Evolutionary conservation across 345 rosid species (phyloP).

Genomic region (Melaleuca quinquenervia): DNA sequence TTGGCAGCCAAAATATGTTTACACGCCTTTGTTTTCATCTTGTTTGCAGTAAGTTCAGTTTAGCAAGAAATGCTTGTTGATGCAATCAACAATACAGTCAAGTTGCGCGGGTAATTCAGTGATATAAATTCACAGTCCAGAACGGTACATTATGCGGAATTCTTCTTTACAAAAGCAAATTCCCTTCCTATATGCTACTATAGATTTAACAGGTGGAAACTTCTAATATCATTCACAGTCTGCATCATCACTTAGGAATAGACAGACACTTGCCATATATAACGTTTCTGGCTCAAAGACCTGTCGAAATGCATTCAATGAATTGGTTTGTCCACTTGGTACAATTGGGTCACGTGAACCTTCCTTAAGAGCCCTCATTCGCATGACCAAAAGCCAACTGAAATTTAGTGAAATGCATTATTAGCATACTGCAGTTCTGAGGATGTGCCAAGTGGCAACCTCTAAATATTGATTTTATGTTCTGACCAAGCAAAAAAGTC

Average conservation of each 20-base stretch:
- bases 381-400: conserved; percentile 65
- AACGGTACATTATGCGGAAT: neutral
- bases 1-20: neutral
- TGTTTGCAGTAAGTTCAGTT: neutral
- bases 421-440: neutral
- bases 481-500: neutral
- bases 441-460: neutral
- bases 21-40: neutral
- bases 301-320: conserved; percentile 58
- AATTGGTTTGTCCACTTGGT: conserved; percentile 63
- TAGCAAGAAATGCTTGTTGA: neutral
- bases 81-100: neutral
- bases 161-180: neutral
- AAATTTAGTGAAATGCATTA: neutral
- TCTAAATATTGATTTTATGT: neutral
- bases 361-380: conserved; percentile 37
- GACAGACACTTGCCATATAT: conserved; percentile 16
- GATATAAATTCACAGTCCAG: neutral
- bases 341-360: conserved; percentile 54
- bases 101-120: neutral
- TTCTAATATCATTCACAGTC: neutral
- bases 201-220: neutral
- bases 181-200: neutral
- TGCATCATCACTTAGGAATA: neutral
- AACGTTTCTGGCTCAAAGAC: conserved; percentile 29